Conservation (phyloP, 257 asterid genomes). For the Solanum gandarillasii region DNA sequence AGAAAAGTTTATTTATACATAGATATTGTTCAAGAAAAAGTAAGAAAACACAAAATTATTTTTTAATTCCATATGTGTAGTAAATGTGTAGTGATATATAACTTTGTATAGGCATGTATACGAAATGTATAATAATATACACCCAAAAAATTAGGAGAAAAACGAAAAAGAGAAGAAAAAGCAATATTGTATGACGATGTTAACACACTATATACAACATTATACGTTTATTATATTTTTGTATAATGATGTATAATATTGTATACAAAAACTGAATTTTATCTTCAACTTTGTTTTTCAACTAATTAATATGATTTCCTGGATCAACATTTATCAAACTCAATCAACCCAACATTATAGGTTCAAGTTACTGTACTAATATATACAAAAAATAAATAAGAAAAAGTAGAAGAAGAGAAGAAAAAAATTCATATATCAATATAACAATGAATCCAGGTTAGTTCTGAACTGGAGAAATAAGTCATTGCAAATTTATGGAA, state of each 20-base stretch:
- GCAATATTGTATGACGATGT: neutral
- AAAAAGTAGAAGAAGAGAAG: too few species aligned
- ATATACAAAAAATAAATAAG: neutral
- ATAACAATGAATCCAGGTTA: too few species aligned
- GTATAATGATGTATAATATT: neutral
- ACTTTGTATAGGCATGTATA: neutral
- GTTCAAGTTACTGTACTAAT: neutral
- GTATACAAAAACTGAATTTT: neutral
- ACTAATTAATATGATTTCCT: neutral
- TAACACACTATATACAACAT: neutral
- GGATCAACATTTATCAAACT: neutral
- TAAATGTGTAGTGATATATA: neutral
- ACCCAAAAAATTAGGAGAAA: neutral
- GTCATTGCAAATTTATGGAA: too few species aligned
- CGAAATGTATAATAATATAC: too few species aligned
- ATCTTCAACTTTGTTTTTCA: neutral
- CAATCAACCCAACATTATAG: neutral
- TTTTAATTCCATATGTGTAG: neutral
- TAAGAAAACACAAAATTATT: neutral
- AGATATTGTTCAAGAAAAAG: neutral
- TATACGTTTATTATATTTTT: neutral
- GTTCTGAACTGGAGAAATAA: too few species aligned
- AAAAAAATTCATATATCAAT: too few species aligned
- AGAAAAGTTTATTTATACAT: neutral
- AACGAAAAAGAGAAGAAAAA: neutral